Evolutionary conservation across 768 basidiomycete species (phyloP).

Genomic region (Lactarius tabidus): DNA sequence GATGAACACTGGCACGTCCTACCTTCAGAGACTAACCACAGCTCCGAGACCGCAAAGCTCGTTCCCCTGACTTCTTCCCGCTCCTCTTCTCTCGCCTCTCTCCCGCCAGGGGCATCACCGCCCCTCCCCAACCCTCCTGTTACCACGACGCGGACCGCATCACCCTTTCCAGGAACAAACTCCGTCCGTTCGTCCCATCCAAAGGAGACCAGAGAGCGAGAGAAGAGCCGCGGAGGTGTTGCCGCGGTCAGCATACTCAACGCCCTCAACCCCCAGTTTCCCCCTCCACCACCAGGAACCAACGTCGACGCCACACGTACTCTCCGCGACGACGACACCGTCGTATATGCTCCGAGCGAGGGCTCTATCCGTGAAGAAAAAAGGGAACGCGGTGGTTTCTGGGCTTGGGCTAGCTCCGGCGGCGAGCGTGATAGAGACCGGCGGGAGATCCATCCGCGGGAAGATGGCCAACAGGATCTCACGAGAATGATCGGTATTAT

Average conservation of each 20-base stretch:
- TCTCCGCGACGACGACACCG: conserved; percentile 33
- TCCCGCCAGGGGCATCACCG: conserved; percentile 43
- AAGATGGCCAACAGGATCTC: conserved; percentile 46
- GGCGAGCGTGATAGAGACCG: conserved; percentile 39
- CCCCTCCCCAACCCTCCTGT: conserved; percentile 33
- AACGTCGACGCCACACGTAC: conserved; percentile 28
- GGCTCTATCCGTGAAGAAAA: conserved; percentile 33
- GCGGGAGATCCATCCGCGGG: conserved; percentile 37
- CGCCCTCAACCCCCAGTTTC: conserved; percentile 54
- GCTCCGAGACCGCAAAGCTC: conserved; percentile 24
- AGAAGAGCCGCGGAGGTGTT: conserved; percentile 28
- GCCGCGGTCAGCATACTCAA: conserved; percentile 53
- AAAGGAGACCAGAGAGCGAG: conserved; percentile 30
- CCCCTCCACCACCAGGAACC: conserved; percentile 22
- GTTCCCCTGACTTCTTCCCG: conserved; percentile 38
- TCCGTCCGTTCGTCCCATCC: conserved; percentile 18
- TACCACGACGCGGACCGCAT: conserved; percentile 14
- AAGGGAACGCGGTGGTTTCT: conserved; percentile 53
- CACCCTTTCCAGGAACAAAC: conserved; percentile 9
- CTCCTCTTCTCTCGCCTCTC: conserved; percentile 48
- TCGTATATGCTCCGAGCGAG: conserved; percentile 25
- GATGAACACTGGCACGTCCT: conserved; percentile 48
- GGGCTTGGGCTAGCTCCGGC: conserved; percentile 36
- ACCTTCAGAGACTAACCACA: conserved; percentile 27
- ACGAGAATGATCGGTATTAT: conserved; percentile 67